Percentiles rank a stretch among this genome's conserved stretches.
Conservation (phyloP, 2,329 filamentous ascomycete species). For the Macrophomina tecta region DNA sequence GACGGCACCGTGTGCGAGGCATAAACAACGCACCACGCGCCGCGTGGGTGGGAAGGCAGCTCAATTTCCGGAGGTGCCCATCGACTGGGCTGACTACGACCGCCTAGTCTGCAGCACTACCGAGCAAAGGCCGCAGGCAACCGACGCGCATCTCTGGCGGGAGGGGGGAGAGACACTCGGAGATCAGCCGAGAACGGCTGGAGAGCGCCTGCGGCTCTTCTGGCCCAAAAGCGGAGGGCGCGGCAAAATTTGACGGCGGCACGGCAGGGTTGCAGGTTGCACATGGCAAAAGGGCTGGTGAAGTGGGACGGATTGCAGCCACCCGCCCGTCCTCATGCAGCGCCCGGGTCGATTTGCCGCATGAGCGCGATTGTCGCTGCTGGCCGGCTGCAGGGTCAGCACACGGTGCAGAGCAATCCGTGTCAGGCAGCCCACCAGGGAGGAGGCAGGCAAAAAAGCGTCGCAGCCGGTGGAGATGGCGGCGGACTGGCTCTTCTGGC, state of each 20-base stretch:
- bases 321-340: conserved; percentile 7
- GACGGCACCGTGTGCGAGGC: neutral
- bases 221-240: neutral
- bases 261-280: conserved; percentile 5
- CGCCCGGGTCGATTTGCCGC: conserved; percentile 20
- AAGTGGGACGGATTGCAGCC: conserved; percentile 15
- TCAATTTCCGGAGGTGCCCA: conserved; percentile 6
- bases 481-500: neutral
- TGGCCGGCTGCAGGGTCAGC: conserved; percentile 17
- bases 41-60: neutral
- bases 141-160: conserved; percentile 1
- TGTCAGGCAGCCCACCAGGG: conserved; percentile 17
- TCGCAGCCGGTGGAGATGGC: conserved; percentile 9
- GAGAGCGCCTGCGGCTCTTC: conserved; percentile 16
- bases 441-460: conserved; percentile 5
- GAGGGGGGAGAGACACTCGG: neutral
- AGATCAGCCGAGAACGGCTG: conserved; percentile 13
- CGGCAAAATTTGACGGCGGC: neutral
- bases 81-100: conserved; percentile 2
- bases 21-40: conserved; percentile 11
- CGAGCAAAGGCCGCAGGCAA: conserved; percentile 12
- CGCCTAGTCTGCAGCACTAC: neutral
- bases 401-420: conserved; percentile 14
- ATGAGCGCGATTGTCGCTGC: neutral
- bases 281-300: conserved; percentile 12